Evolutionary conservation across 108 stramenopile species (phyloP).

Genomic region (Cyclotella kingstonii): DNA sequence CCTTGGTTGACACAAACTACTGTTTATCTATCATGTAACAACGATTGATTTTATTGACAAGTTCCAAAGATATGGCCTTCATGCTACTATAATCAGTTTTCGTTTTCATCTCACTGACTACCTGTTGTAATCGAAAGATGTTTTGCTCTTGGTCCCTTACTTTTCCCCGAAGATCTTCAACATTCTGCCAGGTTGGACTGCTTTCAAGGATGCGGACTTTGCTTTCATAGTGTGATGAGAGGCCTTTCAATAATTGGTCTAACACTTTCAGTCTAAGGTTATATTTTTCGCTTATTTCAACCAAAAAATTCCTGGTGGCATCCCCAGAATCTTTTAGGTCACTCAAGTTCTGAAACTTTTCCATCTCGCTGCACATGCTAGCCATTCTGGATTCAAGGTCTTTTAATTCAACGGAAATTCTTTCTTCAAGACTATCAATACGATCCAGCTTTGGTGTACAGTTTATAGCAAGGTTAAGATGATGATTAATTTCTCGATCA

Average conservation of each 20-base stretch:
- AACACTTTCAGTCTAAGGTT: constrained; percentile 6
- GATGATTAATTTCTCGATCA: background rate
- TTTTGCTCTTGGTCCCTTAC: constrained; percentile 2
- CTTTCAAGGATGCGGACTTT: constrained; percentile 1
- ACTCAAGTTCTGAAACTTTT: constrained; percentile 1
- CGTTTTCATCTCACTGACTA: constrained; percentile 6
- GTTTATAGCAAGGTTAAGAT: background rate
- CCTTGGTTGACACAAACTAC: no score
- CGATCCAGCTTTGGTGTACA: constrained; percentile 3
- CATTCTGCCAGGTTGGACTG: constrained; percentile 11
- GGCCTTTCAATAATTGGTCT: background rate
- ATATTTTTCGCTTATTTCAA: constrained; percentile 20
- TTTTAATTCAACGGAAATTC: constrained; percentile 12
- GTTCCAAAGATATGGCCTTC: constrained; percentile 14
- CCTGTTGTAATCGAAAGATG: constrained; percentile 8
- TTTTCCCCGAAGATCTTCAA: constrained; percentile 12
- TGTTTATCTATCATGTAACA: background rate
- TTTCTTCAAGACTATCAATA: constrained; percentile 15
- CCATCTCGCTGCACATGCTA: constrained; percentile 15
- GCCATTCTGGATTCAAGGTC: constrained; percentile 4
- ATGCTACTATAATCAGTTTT: constrained; percentile 1
- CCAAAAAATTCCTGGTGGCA: constrained; percentile 8
- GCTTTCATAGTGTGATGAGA: background rate
- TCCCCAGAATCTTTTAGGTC: constrained; percentile 16
- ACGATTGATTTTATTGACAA: constrained; percentile 1